Conservation (phyloP, 192 early-diverging fungal genomes). For the Podila epigama region DNA sequence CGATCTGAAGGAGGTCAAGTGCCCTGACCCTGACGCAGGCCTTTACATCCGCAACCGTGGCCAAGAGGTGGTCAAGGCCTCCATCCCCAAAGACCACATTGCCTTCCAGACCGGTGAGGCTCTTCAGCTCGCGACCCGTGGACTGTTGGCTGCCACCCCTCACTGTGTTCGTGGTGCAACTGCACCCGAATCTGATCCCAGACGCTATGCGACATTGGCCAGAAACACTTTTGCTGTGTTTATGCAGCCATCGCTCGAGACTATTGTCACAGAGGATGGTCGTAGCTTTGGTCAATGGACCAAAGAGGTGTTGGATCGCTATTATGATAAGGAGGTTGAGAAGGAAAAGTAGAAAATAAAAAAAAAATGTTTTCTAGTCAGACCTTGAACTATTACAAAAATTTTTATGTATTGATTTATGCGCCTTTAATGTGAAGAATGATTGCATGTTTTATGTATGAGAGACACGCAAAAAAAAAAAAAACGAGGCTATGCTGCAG, state of each 20-base stretch:
- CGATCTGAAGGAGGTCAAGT: slow-evolving; percentile 38
- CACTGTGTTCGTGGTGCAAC: slow-evolving; percentile 69
- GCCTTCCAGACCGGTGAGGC: slow-evolving; percentile 79
- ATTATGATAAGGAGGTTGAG: slow-evolving; percentile 33
- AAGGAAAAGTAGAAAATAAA: slow-evolving; percentile 1
- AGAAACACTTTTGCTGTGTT: slow-evolving; percentile 78
- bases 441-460: too few relatives aligned
- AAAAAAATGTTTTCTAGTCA: too few relatives aligned
- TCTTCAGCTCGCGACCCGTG: slow-evolving; percentile 56
- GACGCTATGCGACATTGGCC: slow-evolving; percentile 47
- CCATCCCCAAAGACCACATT: slow-evolving; percentile 65
- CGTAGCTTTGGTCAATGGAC: slow-evolving; percentile 47
- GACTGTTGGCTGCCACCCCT: slow-evolving; percentile 67
- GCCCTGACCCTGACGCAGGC: slow-evolving; percentile 56
- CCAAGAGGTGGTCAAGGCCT: slow-evolving; percentile 53
- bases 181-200: slow-evolving; percentile 29
- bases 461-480: too few relatives aligned
- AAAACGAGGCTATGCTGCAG: slow-evolving; percentile 9
- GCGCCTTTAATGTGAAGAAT: too few relatives aligned
- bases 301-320: slow-evolving; percentile 43
- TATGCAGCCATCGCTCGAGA: slow-evolving; percentile 68
- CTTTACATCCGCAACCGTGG: slow-evolving; percentile 66
- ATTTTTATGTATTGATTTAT: too few relatives aligned
- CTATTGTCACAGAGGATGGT: slow-evolving; percentile 47
- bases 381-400: too few relatives aligned